Evolutionary conservation across 2,329 filamentous ascomycete genomes (phyloP).

Genomic region (Didymella exigua): DNA sequence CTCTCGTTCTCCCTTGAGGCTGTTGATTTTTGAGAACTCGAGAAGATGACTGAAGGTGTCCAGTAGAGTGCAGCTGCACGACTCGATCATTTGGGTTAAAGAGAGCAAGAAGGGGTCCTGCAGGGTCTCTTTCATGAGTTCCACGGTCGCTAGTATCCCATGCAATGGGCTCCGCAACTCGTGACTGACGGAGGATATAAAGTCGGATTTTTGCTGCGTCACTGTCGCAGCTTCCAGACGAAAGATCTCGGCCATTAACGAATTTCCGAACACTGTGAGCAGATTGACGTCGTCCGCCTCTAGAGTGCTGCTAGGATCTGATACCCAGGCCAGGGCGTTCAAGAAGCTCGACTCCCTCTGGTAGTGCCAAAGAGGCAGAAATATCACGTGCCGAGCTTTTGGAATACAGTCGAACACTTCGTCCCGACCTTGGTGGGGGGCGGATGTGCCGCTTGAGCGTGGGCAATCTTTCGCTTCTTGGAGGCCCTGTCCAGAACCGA

Average conservation of each 20-base stretch:
- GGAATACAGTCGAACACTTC: conserved; percentile 12
- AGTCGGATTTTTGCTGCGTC: conserved; percentile 33
- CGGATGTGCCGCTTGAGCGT: neutral
- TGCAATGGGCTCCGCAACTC: neutral
- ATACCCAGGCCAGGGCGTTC: conserved; percentile 26
- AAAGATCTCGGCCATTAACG: conserved; percentile 51
- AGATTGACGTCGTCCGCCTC: conserved; percentile 18
- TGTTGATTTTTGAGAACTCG: conserved; percentile 30
- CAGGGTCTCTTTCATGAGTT: neutral
- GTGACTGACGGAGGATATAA: neutral
- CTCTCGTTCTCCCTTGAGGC: neutral
- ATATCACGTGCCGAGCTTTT: conserved; percentile 13
- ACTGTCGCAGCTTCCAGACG: conserved; percentile 46
- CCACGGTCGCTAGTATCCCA: neutral
- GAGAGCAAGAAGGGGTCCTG: conserved; percentile 44
- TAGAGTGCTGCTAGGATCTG: conserved; percentile 20
- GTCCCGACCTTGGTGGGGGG: neutral
- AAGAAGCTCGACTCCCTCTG: conserved; percentile 28
- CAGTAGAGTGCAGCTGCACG: conserved; percentile 55
- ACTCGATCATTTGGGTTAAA: conserved; percentile 55
- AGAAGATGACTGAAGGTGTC: conserved; percentile 46
- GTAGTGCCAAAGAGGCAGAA: conserved; percentile 38
- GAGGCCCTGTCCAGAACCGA: neutral
- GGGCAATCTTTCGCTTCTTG: neutral
- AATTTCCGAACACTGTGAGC: conserved; percentile 17